Base-by-base conservation (phyloP, 169 alveolate species). In the Amoebophrya sp. region DNA sequence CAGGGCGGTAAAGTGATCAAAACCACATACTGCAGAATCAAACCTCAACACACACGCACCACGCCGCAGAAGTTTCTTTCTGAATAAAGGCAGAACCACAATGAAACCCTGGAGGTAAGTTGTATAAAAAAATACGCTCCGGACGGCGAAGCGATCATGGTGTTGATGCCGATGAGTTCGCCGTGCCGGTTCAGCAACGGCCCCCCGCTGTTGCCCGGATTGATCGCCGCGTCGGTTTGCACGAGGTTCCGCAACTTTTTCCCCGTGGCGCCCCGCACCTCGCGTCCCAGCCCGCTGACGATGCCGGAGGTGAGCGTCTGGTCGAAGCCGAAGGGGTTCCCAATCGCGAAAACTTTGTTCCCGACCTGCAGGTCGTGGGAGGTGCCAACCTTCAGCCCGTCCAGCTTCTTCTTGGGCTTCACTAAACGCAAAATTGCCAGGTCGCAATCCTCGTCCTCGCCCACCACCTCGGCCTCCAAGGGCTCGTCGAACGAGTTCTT, bases 201-300 rank as follows among this genome's bases (percentile, higher is more conserved):
- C n/a, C 93, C 93, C 1, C 93, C 93, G 40, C 66, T 33, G 93
- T 91, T 91, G 18, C 93, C 93, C 23, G 93, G 93, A 29, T 91
- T 91, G 77, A 91, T 91, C 41, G 93, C 93, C 18, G 93, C 93
- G 55, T 90, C 92, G 55, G 92, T 90, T 90, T 90, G 92, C 0
- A 90, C 77, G 77, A 90, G 55, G 38, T 38, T 38, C 35, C 38
- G 92, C 39, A 91, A 0, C 38, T 14, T 25, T n/a, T 14, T 10
- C 35, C 93, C 93, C 14, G 0, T 18, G 91, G 92, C 39, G 0
- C 89, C 90, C 39, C 91, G 41, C 18, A 91, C 77, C 41, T 91
- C 91, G 89, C 93, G 40, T 23, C 91, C 91, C 77, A 91, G 89
- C 14, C 93, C 93, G 35, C 92, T 77, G 0, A 91, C 53, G 40